These are phyloP conservation scores for Amborella trichopoda DNA, from an alignment of 164 flowering plant genomes.

Conservation along the genomic window DNA sequence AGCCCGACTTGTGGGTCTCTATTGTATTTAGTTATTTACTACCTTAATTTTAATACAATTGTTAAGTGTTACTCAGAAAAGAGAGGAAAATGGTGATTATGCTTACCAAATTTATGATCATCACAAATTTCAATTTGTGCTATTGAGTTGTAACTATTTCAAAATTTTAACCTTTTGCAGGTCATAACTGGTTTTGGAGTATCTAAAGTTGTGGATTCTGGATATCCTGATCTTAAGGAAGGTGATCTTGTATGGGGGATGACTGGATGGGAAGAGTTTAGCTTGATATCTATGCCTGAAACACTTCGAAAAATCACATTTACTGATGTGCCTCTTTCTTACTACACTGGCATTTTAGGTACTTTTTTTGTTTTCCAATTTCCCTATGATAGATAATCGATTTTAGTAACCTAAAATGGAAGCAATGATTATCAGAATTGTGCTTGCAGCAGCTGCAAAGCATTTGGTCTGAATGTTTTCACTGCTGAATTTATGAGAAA, in stretches of 20 bases:
- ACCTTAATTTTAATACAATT: neutral
- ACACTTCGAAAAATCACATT: constrained; percentile 22
- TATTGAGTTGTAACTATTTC: neutral
- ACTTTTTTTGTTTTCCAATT: no score
- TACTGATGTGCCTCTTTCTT: constrained; percentile 38
- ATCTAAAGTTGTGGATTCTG: constrained; percentile 32
- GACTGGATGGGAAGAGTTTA: constrained; percentile 50
- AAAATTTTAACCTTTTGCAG: constrained; percentile 7
- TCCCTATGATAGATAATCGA: no score
- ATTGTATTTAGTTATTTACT: no score
- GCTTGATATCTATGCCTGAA: constrained; percentile 10
- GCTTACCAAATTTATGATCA: neutral
- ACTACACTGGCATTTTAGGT: constrained; percentile 29
- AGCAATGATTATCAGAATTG: no score
- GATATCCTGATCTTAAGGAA: constrained; percentile 21
- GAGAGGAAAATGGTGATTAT: neutral
- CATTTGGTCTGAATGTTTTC: no score
- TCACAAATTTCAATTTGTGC: neutral
- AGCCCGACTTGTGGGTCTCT: no score
- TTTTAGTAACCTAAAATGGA: no score
- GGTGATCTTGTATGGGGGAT: constrained; percentile 53
- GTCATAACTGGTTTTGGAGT: constrained; percentile 23
- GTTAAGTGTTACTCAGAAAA: neutral
- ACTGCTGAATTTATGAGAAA: no score
- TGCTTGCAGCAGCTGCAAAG: no score